Base-by-base conservation (phyloP, 345 rosid species). In the Cardamine chenopodiifolia region DNA sequence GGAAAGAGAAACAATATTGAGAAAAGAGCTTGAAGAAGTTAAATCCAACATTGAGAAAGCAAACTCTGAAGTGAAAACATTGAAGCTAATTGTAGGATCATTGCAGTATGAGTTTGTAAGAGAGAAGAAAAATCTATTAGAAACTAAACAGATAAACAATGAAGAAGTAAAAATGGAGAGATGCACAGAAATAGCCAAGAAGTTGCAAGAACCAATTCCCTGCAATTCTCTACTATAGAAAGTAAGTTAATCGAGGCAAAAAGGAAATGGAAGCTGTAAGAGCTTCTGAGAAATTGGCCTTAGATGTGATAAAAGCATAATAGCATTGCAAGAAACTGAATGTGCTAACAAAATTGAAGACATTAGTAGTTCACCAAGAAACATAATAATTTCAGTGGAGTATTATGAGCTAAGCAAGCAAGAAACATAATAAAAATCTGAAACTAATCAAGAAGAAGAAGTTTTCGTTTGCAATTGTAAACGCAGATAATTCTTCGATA, bases 261-360 rank as follows among this genome's bases (percentile, higher is more conserved):
- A 95, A 88, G 84, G 97, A 89, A 83, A 95, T 86, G 72, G 92
- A 87, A 80, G 97, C 93, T 48, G 89, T 97, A 29, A 86, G 70
- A 77, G 97, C 96, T 76, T 90, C 99, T 1, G 97, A 95, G 74
- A 89, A 84, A 57, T 76, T 95, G 63, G 99, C 99, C 40, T 78
- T 87, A 67, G 90, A 89, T 66, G 96, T 97, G 11, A 84, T 95
- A 58, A 89, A 88, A 78, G 99, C n/a, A n/a, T n/a, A n/a, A n/a
- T n/a, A n/a, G n/a, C 97, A 0, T 79, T 91, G 83, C 90, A 89
- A 74, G 97, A 90, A 77, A 89, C 97, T 54, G 87, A 87, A 86
- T 68, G 71, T 57, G 69, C 86, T 72, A 82, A 64, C 66, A 81
- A 44, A 13, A 45, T 62, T 8, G 49, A 76, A 3, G 76, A 83